Evolutionary conservation across 345 rosid genomes (phyloP).

Genomic region (Cardamine chenopodiifolia): DNA sequence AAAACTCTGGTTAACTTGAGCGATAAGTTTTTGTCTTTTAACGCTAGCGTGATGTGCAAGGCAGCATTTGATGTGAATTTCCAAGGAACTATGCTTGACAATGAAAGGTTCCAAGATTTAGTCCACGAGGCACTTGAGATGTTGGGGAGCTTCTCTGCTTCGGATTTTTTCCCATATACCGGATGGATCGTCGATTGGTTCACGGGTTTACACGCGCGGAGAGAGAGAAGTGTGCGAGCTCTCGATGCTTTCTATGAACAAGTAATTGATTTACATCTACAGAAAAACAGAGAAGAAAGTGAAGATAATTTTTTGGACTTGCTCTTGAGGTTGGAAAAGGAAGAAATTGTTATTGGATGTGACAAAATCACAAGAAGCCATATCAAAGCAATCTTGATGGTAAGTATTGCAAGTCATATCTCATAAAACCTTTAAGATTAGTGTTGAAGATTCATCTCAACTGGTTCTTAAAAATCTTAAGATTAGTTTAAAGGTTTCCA

Average conservation of each 20-base stretch:
- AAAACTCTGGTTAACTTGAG: slow-evolving; percentile 38
- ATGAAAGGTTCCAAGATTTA: slow-evolving; percentile 38
- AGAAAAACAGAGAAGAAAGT: slow-evolving; percentile 24
- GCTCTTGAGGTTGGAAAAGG: slow-evolving; percentile 45
- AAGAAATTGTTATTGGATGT: slow-evolving; percentile 32
- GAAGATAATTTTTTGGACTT: slow-evolving; percentile 47
- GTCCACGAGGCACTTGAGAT: slow-evolving; percentile 41
- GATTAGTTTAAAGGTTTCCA: background rate
- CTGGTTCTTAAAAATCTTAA: background rate
- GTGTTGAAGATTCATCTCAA: background rate
- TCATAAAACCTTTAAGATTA: background rate
- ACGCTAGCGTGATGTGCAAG: slow-evolving; percentile 36
- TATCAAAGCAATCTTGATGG: slow-evolving; percentile 40
- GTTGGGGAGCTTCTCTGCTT: slow-evolving; percentile 44
- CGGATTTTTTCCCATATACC: slow-evolving; percentile 39
- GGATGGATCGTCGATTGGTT: slow-evolving; percentile 53
- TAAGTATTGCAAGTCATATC: slow-evolving; percentile 14
- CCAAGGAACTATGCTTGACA: slow-evolving; percentile 37
- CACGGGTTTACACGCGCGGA: slow-evolving; percentile 36
- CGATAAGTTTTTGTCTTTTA: slow-evolving; percentile 38
- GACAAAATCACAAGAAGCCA: slow-evolving; percentile 42
- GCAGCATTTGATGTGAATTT: slow-evolving; percentile 43
- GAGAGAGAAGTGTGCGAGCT: slow-evolving; percentile 40
- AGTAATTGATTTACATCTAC: slow-evolving; percentile 50
- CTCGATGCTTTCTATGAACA: slow-evolving; percentile 43